phyloP scores from a whole-genome alignment of 768 basidiomycete species.

The Phlebiopsis gigantea region DNA sequence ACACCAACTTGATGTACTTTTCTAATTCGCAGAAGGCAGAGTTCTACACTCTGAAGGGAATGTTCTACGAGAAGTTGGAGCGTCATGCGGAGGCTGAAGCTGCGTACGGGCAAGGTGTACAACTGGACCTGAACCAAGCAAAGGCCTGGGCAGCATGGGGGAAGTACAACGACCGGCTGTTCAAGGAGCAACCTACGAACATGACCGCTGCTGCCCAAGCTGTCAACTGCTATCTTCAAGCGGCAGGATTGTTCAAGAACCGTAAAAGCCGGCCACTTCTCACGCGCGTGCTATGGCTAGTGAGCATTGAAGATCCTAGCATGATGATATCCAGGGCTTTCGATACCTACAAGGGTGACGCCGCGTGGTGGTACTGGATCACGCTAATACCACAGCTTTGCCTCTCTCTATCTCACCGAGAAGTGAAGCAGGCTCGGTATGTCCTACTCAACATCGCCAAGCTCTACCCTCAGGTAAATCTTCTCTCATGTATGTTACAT shows the following conservation, averaged over 20 bases:
- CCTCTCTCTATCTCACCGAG: slow-evolving; percentile 82
- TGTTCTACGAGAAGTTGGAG: slow-evolving; percentile 90
- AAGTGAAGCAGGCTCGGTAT: slow-evolving; percentile 88
- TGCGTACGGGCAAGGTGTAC: slow-evolving; percentile 93
- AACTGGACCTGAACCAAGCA: slow-evolving; percentile 89
- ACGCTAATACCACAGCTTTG: slow-evolving; percentile 93
- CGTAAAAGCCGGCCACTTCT: slow-evolving; percentile 90
- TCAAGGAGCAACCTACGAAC: slow-evolving; percentile 78
- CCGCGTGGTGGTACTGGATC: slow-evolving; percentile 99
- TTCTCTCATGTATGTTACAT: background rate
- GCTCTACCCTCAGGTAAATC: slow-evolving; percentile 81
- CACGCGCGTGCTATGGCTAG: slow-evolving; percentile 90
- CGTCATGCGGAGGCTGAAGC: slow-evolving; percentile 86
- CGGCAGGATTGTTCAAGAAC: slow-evolving; percentile 91
- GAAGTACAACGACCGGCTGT: slow-evolving; percentile 86
- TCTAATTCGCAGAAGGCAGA: slow-evolving; percentile 92
- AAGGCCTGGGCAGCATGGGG: slow-evolving; percentile 99
- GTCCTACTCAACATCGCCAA: slow-evolving; percentile 88
- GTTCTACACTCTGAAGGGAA: slow-evolving; percentile 96
- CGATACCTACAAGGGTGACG: slow-evolving; percentile 93
- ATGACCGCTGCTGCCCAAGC: slow-evolving; percentile 80
- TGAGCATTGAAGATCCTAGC: slow-evolving; percentile 82
- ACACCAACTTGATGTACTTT: slow-evolving; percentile 99
- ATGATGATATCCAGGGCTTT: slow-evolving; percentile 76
- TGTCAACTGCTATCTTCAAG: slow-evolving; percentile 96